Evolutionary conservation across 306 rosid species (phyloP).

Genomic region (Vicia sativa): DNA sequence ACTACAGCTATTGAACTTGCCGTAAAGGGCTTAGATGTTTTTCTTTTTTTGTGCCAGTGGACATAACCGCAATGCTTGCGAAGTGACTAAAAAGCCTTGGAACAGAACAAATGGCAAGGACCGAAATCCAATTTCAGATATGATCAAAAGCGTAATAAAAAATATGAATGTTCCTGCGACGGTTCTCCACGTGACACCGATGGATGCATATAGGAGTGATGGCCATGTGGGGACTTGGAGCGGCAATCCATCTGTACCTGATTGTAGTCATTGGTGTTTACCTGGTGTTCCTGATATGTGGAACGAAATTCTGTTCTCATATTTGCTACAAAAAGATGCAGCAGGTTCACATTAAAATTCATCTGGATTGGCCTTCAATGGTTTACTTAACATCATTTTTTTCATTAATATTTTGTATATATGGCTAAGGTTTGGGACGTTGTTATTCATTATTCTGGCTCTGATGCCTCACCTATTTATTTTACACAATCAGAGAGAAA

Average conservation of each 20-base stretch:
- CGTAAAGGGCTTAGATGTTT: conserved; percentile 20
- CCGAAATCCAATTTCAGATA: conserved; percentile 59
- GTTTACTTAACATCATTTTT: too few relatives aligned
- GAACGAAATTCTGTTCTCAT: conserved; percentile 82
- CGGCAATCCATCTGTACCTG: conserved; percentile 74
- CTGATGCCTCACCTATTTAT: too few relatives aligned
- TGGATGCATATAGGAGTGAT: conserved; percentile 80
- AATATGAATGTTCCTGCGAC: conserved; percentile 57
- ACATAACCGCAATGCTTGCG: conserved; percentile 55
- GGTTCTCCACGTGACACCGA: conserved; percentile 65
- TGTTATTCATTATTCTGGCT: too few relatives aligned
- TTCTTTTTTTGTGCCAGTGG: conserved; percentile 56
- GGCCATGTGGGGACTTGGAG: conserved; percentile 88
- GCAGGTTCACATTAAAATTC: conserved; percentile 12
- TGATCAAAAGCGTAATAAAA: conserved; percentile 57
- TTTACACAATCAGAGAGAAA: too few relatives aligned
- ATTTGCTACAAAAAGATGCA: conserved; percentile 44
- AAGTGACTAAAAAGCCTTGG: conserved; percentile 71
- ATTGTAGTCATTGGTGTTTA: conserved; percentile 98
- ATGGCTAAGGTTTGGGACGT: too few relatives aligned
- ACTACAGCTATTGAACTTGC: neutral
- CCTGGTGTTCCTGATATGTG: conserved; percentile 99
- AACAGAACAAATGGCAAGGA: conserved; percentile 57
- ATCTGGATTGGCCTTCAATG: too few relatives aligned
- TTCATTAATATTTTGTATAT: too few relatives aligned